Conservation (phyloP, 2,329 filamentous ascomycete genomes). For the Hypocreales sp. region DNA sequence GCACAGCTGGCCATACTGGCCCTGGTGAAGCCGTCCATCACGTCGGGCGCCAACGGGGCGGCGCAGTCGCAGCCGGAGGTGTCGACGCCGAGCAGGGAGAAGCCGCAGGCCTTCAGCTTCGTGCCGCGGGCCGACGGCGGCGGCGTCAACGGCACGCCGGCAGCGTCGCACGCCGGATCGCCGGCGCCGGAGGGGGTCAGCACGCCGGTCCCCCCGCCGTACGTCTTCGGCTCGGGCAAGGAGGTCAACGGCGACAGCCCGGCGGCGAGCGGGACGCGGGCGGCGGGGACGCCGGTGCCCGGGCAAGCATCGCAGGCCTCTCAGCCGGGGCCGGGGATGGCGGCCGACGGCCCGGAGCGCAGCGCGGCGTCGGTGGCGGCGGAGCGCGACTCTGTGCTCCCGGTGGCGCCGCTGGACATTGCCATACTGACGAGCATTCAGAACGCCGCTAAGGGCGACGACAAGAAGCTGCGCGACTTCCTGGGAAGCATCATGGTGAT, state of each 20-base stretch:
- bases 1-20: constrained; percentile 60
- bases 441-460: constrained; percentile 74
- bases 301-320: constrained; percentile 14
- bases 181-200: constrained; percentile 64
- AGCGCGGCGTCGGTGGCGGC: constrained; percentile 38
- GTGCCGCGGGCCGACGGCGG: constrained; percentile 50
- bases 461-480: constrained; percentile 85
- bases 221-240: constrained; percentile 35
- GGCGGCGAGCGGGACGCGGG: constrained; percentile 34
- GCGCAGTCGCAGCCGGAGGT: constrained; percentile 27
- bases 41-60: constrained; percentile 26
- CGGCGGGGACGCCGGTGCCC: constrained; percentile 27
- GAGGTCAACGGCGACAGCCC: constrained; percentile 33
- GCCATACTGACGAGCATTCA: constrained; percentile 83
- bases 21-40: constrained; percentile 43
- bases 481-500: constrained; percentile 82
- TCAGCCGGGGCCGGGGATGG: constrained; percentile 27
- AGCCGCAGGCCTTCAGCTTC: constrained; percentile 51
- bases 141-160: constrained; percentile 55
- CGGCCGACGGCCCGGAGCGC: constrained; percentile 35
- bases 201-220: constrained; percentile 47
- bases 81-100: constrained; percentile 47
- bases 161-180: constrained; percentile 74
- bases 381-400: constrained; percentile 67
- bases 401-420: constrained; percentile 68